phyloP scores from a whole-genome alignment of 2,329 filamentous ascomycete species.

The Colletotrichum destructivum region DNA sequence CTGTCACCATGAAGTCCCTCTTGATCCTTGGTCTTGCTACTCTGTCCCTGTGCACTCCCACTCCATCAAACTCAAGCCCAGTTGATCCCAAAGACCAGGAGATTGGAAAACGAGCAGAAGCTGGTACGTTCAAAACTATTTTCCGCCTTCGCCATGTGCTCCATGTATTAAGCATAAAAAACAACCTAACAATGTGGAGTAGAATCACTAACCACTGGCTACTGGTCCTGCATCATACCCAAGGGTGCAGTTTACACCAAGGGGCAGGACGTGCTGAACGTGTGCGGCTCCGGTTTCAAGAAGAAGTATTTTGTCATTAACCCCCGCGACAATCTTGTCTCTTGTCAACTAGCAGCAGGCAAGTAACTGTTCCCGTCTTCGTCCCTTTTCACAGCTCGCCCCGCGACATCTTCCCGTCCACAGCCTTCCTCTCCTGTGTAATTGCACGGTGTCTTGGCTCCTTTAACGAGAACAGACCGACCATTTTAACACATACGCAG shows the following conservation, averaged over 20 bases:
- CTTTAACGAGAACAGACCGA: background rate
- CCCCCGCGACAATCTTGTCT: background rate
- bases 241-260: background rate
- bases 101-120: background rate
- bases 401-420: background rate
- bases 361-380: background rate
- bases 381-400: background rate
- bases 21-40: background rate
- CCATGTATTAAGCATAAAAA: background rate
- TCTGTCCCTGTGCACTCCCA: background rate
- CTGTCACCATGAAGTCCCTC: background rate
- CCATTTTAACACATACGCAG: background rate
- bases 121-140: background rate
- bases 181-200: background rate
- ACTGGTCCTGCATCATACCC: conserved; percentile 9
- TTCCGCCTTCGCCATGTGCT: background rate
- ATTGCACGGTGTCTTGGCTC: background rate
- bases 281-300: background rate
- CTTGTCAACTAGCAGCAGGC: background rate
- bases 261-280: background rate
- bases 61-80: background rate
- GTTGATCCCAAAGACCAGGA: background rate
- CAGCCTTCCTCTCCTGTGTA: background rate
- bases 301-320: background rate
- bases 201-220: background rate